These are phyloP conservation scores for Trichophyton benhamiae DNA, from an alignment of 2,329 filamentous ascomycete species.

Conservation along the genomic window DNA sequence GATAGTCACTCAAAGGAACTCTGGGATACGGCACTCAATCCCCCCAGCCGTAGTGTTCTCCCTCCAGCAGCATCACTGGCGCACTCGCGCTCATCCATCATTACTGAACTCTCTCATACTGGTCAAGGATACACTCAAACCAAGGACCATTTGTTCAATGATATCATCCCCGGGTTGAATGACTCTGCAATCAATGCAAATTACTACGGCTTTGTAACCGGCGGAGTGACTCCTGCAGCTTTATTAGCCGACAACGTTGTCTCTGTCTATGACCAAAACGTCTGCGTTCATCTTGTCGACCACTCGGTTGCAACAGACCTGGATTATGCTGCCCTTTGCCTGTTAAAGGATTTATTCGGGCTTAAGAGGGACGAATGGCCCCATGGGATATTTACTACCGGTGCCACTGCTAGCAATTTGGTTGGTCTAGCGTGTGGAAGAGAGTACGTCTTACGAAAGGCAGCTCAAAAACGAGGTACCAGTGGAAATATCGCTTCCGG, in stretches of 20 bases:
- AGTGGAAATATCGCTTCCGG: background rate
- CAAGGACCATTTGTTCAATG: constrained; percentile 29
- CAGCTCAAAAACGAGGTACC: constrained; percentile 25
- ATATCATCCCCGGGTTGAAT: constrained; percentile 48
- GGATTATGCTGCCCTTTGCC: constrained; percentile 57
- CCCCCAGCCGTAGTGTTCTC: constrained; percentile 19
- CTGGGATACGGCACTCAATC: background rate
- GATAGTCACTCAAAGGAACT: background rate
- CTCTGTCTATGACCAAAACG: constrained; percentile 68
- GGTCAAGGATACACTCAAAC: constrained; percentile 23
- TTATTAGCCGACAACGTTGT: constrained; percentile 76
- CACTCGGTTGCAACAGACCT: constrained; percentile 66
- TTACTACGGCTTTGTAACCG: constrained; percentile 86
- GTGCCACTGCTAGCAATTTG: constrained; percentile 53
- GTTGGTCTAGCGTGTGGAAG: constrained; percentile 57
- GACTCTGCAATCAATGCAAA: constrained; percentile 50
- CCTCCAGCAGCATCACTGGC: constrained; percentile 21
- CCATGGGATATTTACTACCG: constrained; percentile 71
- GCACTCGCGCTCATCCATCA: constrained; percentile 25
- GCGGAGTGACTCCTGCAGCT: constrained; percentile 66
- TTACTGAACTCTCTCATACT: constrained; percentile 17
- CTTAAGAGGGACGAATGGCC: constrained; percentile 49
- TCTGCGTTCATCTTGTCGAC: constrained; percentile 64
- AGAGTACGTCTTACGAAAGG: constrained; percentile 42
- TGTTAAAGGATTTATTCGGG: constrained; percentile 56